Conservation (phyloP, 345 rosid species). For the Durio zibethinus region DNA sequence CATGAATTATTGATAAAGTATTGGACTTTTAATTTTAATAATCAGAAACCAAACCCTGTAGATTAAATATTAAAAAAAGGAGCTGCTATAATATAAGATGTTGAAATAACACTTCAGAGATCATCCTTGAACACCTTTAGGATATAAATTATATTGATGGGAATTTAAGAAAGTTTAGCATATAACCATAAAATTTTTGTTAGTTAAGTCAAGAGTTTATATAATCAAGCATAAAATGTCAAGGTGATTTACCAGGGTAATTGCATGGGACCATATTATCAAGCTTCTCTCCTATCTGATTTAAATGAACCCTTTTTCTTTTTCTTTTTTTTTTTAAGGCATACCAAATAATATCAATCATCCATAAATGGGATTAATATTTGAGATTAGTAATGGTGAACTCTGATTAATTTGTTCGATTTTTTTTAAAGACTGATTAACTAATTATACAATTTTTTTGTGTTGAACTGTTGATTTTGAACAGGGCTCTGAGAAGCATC, state of each 20-base stretch:
- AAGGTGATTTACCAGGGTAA: background rate
- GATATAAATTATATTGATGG: background rate
- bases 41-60: no score
- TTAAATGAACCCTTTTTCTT: no score
- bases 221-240: background rate
- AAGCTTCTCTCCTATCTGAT: no score
- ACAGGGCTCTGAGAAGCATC: conserved; percentile 47
- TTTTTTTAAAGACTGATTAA: background rate
- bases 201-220: background rate
- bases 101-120: background rate
- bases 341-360: no score
- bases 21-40: no score
- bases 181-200: background rate
- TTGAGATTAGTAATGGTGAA: background rate
- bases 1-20: no score
- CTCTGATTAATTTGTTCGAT: background rate
- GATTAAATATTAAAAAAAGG: no score
- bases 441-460: background rate
- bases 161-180: background rate
- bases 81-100: background rate
- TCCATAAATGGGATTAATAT: no score
- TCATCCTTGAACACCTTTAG: background rate
- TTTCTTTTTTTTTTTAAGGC: no score
- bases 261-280: no score
- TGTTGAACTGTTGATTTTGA: background rate